Percentiles rank a stretch among this genome's conserved stretches.
Conservation (phyloP, 169 alveolate species). For the Blepharisma undulans region DNA sequence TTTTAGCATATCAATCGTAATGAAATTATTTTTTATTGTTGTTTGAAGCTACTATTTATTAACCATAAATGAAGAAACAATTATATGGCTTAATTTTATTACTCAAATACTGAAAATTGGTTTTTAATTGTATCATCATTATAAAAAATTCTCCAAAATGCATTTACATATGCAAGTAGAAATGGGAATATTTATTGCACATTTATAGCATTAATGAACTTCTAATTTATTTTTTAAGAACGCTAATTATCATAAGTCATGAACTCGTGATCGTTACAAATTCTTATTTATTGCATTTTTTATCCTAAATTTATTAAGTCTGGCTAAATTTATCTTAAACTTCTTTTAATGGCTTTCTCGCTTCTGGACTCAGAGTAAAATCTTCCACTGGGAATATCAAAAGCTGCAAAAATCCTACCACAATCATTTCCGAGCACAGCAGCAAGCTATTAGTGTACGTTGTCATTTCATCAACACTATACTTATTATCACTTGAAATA, state of each 20-base stretch:
- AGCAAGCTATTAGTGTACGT: conserved; percentile 14
- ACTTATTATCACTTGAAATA: neutral
- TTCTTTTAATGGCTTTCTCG: neutral
- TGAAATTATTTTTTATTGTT: neutral
- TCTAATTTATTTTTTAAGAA: too few species aligned
- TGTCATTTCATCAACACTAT: neutral
- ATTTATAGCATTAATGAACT: too few species aligned
- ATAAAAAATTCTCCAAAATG: neutral
- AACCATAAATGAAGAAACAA: neutral
- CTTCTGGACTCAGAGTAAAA: neutral
- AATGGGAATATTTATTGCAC: neutral
- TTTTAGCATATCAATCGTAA: neutral
- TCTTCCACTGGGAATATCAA: conserved; percentile 7
- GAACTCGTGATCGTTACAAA: neutral
- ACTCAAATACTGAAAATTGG: neutral
- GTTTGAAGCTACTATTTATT: neutral
- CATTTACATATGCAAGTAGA: neutral
- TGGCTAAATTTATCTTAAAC: neutral
- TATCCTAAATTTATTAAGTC: too few species aligned
- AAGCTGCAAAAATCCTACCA: neutral
- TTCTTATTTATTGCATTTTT: too few species aligned
- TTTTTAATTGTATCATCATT: too few species aligned
- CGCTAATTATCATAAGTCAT: neutral
- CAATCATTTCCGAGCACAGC: conserved; percentile 31
- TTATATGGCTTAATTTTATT: neutral